Evolutionary conservation across 148 eudicot genomes (phyloP).

Genomic region (Heliamphora exappendiculata): DNA sequence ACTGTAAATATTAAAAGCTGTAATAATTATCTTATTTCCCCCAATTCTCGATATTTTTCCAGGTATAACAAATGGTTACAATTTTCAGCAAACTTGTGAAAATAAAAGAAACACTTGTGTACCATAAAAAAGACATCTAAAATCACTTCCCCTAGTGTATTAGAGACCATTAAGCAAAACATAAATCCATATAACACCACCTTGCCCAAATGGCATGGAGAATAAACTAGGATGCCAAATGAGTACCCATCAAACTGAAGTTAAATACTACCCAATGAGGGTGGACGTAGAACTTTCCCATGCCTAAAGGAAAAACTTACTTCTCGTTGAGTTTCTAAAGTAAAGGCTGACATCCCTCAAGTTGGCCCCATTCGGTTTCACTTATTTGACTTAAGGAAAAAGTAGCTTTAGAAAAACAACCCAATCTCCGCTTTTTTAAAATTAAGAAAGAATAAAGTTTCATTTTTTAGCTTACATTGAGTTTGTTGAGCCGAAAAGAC

Average conservation of each 20-base stretch:
- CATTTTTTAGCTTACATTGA: too few relatives aligned
- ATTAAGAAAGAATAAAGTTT: too few relatives aligned
- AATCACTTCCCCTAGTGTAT: neutral
- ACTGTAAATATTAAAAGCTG: neutral
- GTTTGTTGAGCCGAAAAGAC: too few relatives aligned
- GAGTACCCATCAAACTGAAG: neutral
- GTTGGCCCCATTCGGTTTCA: too few relatives aligned
- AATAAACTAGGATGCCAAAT: neutral
- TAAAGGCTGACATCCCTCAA: neutral
- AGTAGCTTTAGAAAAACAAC: too few relatives aligned
- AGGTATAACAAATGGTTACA: neutral
- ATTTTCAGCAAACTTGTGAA: neutral
- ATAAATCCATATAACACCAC: neutral
- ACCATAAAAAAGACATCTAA: neutral
- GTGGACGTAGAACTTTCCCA: neutral
- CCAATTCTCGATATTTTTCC: neutral
- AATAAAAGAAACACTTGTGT: neutral
- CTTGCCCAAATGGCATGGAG: neutral
- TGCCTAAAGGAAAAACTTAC: neutral
- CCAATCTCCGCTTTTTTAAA: too few relatives aligned
- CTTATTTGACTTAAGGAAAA: too few relatives aligned
- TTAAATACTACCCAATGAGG: neutral
- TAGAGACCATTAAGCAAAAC: neutral
- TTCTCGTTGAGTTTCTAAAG: neutral
- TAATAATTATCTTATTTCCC: neutral